Evolutionary conservation across 179 eudicot genomes (phyloP).

Genomic region (Drosera spatulata): DNA sequence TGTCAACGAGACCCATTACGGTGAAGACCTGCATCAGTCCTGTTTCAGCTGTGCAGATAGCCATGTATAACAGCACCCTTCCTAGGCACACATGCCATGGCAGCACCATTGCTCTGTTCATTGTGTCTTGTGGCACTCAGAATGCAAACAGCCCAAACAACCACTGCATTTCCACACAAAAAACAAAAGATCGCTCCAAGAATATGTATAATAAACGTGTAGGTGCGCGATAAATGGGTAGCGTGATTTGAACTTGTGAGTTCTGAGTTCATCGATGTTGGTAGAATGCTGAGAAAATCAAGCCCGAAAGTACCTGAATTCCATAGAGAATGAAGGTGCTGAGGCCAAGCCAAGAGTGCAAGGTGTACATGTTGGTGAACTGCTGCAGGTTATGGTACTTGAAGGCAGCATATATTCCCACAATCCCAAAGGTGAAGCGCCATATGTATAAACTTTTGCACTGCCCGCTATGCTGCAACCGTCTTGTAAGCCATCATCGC

Average conservation of each 20-base stretch:
- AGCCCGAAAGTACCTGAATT: constrained; percentile 16
- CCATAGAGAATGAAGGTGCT: constrained; percentile 33
- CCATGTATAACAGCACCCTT: constrained; percentile 23
- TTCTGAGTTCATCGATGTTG: too few species aligned
- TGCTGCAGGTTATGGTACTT: constrained; percentile 18
- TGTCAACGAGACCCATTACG: constrained; percentile 12
- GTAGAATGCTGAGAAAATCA: too few species aligned
- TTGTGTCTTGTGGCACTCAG: constrained; percentile 18
- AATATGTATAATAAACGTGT: too few species aligned
- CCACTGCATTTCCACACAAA: constrained; percentile 11
- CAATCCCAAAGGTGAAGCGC: constrained; percentile 20
- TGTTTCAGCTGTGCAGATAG: constrained; percentile 27
- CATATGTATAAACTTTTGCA: constrained; percentile 25
- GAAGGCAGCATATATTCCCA: constrained; percentile 28
- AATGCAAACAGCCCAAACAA: constrained; percentile 23
- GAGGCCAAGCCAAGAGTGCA: constrained; percentile 38
- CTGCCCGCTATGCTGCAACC: constrained; percentile 3
- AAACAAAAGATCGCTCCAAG: too few species aligned
- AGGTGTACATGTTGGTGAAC: constrained; percentile 23
- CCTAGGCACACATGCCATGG: constrained; percentile 39
- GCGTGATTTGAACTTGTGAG: too few species aligned
- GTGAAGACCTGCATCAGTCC: constrained; percentile 29
- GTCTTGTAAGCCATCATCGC: constrained; percentile 40
- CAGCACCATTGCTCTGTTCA: constrained; percentile 5
- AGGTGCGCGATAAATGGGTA: too few species aligned